Percentiles rank a stretch among this genome's conserved stretches.
Conservation (phyloP, 495 filamentous ascomycete species). For the Neurospora africana region DNA sequence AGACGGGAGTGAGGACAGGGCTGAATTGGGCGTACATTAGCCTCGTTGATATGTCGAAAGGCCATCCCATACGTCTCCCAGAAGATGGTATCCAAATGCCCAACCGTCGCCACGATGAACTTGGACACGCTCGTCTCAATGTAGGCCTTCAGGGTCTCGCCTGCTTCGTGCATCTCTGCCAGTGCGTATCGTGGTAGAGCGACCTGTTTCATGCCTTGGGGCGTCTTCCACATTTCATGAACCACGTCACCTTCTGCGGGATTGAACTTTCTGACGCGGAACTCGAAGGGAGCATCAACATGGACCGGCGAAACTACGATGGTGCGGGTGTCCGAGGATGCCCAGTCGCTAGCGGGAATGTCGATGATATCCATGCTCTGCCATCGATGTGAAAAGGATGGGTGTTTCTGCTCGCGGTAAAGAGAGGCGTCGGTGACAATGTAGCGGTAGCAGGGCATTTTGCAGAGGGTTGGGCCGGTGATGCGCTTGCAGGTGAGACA, state of each 20-base stretch:
- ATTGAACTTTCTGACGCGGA: slow-evolving; percentile 13
- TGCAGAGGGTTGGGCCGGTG: slow-evolving; percentile 18
- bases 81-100: slow-evolving; percentile 10
- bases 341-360: slow-evolving; percentile 13
- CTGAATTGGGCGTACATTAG: slow-evolving; percentile 2
- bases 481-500: slow-evolving; percentile 17
- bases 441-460: slow-evolving; percentile 19
- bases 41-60: slow-evolving; percentile 8
- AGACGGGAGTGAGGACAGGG: not conserved
- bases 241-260: slow-evolving; percentile 15
- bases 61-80: slow-evolving; percentile 17
- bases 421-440: slow-evolving; percentile 18
- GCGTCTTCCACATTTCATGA: slow-evolving; percentile 14
- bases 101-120: slow-evolving; percentile 9
- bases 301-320: slow-evolving; percentile 12
- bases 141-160: slow-evolving; percentile 12
- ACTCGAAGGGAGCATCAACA: slow-evolving; percentile 9
- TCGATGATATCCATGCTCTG: slow-evolving; percentile 20
- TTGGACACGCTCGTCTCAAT: slow-evolving; percentile 10
- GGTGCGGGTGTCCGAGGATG: slow-evolving; percentile 3
- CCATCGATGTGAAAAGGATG: slow-evolving; percentile 14
- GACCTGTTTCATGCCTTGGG: slow-evolving; percentile 4
- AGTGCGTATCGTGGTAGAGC: slow-evolving; percentile 12
- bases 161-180: slow-evolving; percentile 14
- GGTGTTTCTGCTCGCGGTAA: slow-evolving; percentile 16